Conservation (phyloP, 2,329 filamentous ascomycete species). For the Moelleriella libera region DNA sequence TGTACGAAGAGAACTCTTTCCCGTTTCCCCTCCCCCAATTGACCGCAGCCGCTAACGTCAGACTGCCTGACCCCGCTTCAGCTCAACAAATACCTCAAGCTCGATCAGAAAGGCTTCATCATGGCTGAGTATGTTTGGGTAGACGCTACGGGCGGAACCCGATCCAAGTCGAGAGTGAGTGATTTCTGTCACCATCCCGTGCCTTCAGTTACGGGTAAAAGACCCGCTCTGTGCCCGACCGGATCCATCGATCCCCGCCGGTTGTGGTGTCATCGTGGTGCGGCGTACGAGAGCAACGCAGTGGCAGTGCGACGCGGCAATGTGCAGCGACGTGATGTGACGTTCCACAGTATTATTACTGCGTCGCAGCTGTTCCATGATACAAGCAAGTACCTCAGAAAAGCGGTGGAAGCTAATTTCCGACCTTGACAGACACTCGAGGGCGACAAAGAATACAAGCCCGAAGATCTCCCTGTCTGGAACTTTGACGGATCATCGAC, state of each 20-base stretch:
- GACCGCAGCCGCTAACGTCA: background rate
- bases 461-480: conserved; percentile 39
- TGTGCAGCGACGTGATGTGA: too few relatives aligned
- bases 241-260: background rate
- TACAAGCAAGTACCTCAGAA: background rate
- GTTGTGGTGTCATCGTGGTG: background rate
- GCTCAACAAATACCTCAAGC: conserved; percentile 83
- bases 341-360: too few relatives aligned
- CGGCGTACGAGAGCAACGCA: too few relatives aligned
- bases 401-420: background rate
- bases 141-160: conserved; percentile 66
- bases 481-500: conserved; percentile 70
- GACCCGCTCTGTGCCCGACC: background rate
- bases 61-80: conserved; percentile 23
- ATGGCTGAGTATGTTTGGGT: conserved; percentile 98
- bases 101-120: conserved; percentile 76
- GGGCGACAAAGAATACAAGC: conserved; percentile 31
- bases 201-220: background rate
- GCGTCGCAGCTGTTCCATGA: background rate
- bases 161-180: conserved; percentile 93
- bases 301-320: too few relatives aligned
- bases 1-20: conserved; percentile 10
- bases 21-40: background rate
- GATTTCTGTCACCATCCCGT: background rate
- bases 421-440: conserved; percentile 26